Conservation (phyloP, 225 moss, liverwort and hornwort species). For the Polytrichum commune region DNA sequence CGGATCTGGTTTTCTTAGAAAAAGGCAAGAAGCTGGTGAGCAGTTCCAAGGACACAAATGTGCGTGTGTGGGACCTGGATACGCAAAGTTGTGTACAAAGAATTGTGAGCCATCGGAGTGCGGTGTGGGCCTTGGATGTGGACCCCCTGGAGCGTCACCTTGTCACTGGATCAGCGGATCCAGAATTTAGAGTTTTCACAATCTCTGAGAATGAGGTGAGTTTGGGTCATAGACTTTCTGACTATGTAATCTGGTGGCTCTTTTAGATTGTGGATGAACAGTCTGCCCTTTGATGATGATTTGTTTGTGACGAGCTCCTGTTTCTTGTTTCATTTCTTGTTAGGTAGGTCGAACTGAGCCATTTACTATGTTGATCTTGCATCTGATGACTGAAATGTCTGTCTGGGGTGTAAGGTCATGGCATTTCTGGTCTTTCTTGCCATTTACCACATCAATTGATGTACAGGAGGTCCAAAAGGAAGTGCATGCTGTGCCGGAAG, state of each 20-base stretch:
- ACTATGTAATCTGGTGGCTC: too few species aligned
- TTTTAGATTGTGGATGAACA: too few species aligned
- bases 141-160: conserved; percentile 75
- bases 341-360: too few species aligned
- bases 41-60: conserved; percentile 83
- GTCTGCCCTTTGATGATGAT: too few species aligned
- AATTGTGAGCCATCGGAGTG: conserved; percentile 86
- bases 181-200: conserved; percentile 69
- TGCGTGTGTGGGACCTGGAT: conserved; percentile 98
- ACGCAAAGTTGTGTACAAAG: conserved; percentile 93
- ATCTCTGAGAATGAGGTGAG: conserved; percentile 44
- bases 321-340: too few species aligned
- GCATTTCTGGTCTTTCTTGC: too few species aligned
- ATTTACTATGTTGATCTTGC: too few species aligned
- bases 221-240: neutral
- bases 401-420: too few species aligned
- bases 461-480: conserved; percentile 49
- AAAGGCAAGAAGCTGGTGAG: conserved; percentile 77
- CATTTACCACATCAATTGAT: neutral
- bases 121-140: conserved; percentile 90
- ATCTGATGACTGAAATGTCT: too few species aligned
- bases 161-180: conserved; percentile 86
- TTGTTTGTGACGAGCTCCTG: too few species aligned
- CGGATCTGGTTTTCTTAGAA: conserved; percentile 85
- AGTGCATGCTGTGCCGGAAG: conserved; percentile 40